These are phyloP conservation scores for Globisporangium viniferum DNA, from an alignment of 352 stramenopile genomes.

Conservation along the genomic window DNA sequence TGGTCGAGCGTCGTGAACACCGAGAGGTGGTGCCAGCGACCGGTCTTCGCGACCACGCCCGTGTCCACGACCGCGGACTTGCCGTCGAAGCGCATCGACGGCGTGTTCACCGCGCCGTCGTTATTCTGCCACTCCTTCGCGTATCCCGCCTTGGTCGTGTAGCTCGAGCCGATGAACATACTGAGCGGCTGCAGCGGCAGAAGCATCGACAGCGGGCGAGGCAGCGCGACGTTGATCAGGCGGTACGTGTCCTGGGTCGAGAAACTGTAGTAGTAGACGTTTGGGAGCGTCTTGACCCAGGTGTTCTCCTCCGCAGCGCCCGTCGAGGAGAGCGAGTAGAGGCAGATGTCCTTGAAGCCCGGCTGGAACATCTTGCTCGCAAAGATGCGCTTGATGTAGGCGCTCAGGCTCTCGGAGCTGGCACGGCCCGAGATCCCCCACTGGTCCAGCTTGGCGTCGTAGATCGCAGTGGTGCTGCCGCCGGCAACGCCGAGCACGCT, in stretches of 20 bases:
- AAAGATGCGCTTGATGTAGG: conserved; percentile 27
- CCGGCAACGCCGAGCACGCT: conserved; percentile 15
- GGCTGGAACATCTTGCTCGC: conserved; percentile 19
- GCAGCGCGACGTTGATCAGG: conserved; percentile 20
- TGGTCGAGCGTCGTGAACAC: conserved; percentile 15
- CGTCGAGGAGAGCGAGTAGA: conserved; percentile 26
- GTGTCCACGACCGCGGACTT: conserved; percentile 15
- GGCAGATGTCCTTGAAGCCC: conserved; percentile 22
- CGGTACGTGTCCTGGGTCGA: conserved; percentile 29
- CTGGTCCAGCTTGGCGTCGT: conserved; percentile 34
- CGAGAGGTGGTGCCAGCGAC: conserved; percentile 21
- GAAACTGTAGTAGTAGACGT: conserved; percentile 36
- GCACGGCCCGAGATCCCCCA: conserved; percentile 17
- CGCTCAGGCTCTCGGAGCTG: conserved; percentile 18
- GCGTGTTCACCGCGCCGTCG: conserved; percentile 20
- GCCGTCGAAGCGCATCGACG: conserved; percentile 26
- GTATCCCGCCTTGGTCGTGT: conserved; percentile 6
- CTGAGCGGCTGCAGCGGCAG: not conserved
- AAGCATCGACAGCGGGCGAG: conserved; percentile 8
- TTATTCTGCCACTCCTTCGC: conserved; percentile 5
- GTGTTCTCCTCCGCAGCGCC: conserved; percentile 26
- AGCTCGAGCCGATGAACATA: conserved; percentile 2
- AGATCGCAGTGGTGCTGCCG: conserved; percentile 13
- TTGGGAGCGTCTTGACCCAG: conserved; percentile 30
- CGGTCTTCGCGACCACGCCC: conserved; percentile 14